Evolutionary conservation across 2,329 filamentous ascomycete genomes (phyloP), one percentile per base, ranked within the genome.

Genomic region (Trichoderma gracile): DNA sequence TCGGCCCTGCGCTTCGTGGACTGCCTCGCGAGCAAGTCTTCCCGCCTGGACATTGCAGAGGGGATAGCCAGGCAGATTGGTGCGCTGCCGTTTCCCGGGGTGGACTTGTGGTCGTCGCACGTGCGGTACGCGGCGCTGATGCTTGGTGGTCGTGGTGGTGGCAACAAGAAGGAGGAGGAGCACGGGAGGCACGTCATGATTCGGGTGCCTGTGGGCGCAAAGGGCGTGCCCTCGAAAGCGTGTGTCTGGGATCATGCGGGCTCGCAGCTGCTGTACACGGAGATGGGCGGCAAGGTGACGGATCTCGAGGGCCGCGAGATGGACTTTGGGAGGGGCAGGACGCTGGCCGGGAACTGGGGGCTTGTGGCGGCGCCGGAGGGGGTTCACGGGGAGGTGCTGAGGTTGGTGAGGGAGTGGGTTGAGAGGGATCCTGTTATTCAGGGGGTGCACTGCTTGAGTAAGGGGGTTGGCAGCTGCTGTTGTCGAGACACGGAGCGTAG

Each of bases 221-320:
- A 68, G 17, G 63, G 61, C 1, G 47, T 47, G 17, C 60, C 56
- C 7, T 64, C 68, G 19, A 67, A 66, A 42, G 73, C 75, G 63
- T 75, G 71, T 57, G 69, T 78, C 43, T 79, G 84, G 84, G 84
- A 86, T 67, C 84, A 86, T 66, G 84, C 84, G 0, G 84, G 84
- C 6, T 83, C 83, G 1, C 84, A 86, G 78, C 74, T 86, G 64
- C 74, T 86, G 33, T 82, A 84, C 63, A 80, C 82, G 63, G 84
- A 86, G 72, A 74, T 81, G 1, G 84, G 84, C 1, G 84, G 84
- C 21, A 76, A 74, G 63, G 76, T 86, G 52, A 85, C 82, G 0
- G 84, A 86, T 61, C 73, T 79, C 60, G 75, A 79, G 19, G 77
- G 76, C 8, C 68, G 67, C 49, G 60, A 67, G 1, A 73, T 78